A percentile compares a stretch with the other conserved stretches of the same genome.
Evolutionary conservation across 805 yeast species (phyloP).

Genomic region (Dipodascus geniculatus): DNA sequence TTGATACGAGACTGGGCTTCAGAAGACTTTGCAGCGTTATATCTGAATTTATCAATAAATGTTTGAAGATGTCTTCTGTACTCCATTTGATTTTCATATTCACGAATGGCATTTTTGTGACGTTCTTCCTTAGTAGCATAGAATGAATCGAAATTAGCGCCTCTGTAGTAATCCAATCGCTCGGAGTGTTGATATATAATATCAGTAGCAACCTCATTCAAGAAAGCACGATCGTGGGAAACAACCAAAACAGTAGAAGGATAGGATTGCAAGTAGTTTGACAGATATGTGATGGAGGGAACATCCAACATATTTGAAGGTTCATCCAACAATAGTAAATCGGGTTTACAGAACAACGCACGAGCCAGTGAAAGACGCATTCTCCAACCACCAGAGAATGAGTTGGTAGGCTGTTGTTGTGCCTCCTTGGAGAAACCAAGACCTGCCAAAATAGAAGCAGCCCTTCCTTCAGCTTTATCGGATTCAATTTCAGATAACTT

Average conservation of each 20-base stretch:
- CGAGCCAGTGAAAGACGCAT: conserved; percentile 98
- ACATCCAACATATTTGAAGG: conserved; percentile 99
- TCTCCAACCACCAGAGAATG: conserved; percentile 99
- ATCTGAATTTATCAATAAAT: conserved; percentile 91
- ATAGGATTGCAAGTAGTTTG: conserved; percentile 79
- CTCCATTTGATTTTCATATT: conserved; percentile 96
- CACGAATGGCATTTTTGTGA: conserved; percentile 82
- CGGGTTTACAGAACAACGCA: conserved; percentile 96
- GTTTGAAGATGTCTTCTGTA: conserved; percentile 85
- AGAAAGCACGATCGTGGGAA: conserved; percentile 94
- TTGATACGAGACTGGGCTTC: conserved; percentile 98
- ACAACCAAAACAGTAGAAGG: conserved; percentile 91
- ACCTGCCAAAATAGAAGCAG: conserved; percentile 87
- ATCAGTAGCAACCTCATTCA: conserved; percentile 97
- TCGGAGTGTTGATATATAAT: conserved; percentile 97
- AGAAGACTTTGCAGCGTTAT: conserved; percentile 93
- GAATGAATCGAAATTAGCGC: conserved; percentile 87
- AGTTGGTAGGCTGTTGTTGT: conserved; percentile 71
- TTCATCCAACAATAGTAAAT: conserved; percentile 85
- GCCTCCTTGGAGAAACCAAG: conserved; percentile 87
- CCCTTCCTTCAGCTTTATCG: conserved; percentile 95
- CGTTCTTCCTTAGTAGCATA: conserved; percentile 92
- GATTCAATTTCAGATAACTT: conserved; percentile 89
- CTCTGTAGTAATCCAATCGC: conserved; percentile 84
- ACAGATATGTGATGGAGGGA: conserved; percentile 90